A percentile compares a stretch with the other conserved stretches of the same genome.
phyloP scores from a whole-genome alignment of 2,329 filamentous ascomycete species.

The Nectriaceae sp. region DNA sequence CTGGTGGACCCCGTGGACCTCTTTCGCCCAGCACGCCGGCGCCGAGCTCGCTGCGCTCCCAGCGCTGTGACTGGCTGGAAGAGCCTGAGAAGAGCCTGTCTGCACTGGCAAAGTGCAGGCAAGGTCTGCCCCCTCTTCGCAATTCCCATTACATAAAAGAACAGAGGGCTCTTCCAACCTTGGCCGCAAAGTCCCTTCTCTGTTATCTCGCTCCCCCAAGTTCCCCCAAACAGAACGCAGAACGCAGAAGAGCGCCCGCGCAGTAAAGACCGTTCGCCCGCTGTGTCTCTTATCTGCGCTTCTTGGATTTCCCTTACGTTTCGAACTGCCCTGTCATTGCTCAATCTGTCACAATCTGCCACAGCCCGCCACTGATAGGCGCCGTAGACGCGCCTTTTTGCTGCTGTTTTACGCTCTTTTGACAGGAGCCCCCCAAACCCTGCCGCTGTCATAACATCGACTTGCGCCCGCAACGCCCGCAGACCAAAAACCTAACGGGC shows the following conservation, averaged over 20 bases:
- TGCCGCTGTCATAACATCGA: conserved; percentile 25
- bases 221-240: not conserved
- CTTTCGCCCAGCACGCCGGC: not conserved
- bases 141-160: conserved; percentile 45
- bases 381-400: conserved; percentile 28
- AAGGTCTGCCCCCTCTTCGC: conserved; percentile 21
- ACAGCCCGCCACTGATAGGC: conserved; percentile 24
- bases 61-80: not conserved
- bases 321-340: conserved; percentile 4
- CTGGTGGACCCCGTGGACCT: not conserved
- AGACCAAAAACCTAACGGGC: conserved; percentile 39
- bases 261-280: not conserved
- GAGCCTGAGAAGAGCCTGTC: not conserved
- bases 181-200: conserved; percentile 23
- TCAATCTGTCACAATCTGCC: not conserved
- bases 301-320: conserved; percentile 33
- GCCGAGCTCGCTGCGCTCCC: not conserved
- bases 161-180: conserved; percentile 33
- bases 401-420: not conserved
- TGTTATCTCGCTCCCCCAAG: conserved; percentile 35
- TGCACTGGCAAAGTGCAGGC: not conserved
- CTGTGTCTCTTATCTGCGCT: conserved; percentile 31
- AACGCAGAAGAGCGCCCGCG: not conserved
- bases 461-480: conserved; percentile 39
- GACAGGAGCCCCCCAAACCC: conserved; percentile 30